A percentile compares a stretch with the other conserved stretches of the same genome.
These are phyloP conservation scores for Rosa rugosa DNA, from an alignment of 306 rosid genomes.

Conservation along the genomic window DNA sequence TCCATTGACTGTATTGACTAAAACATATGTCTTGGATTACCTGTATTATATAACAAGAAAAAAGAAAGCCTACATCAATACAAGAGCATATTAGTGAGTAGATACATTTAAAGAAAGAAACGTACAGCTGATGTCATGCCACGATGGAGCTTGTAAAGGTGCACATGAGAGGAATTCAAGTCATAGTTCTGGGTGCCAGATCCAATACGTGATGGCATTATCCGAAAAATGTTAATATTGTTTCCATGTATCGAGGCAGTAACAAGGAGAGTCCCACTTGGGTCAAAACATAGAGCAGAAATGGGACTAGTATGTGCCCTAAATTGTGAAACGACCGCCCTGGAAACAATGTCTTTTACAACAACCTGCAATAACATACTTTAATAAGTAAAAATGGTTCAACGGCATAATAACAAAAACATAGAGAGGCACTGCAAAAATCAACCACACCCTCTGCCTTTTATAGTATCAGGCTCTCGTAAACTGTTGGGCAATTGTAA, in stretches of 20 bases:
- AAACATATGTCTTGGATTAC: constrained; percentile 92
- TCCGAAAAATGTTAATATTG: constrained; percentile 81
- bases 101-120: constrained; percentile 30
- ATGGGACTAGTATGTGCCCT: constrained; percentile 91
- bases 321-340: constrained; percentile 75
- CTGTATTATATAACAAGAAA: constrained; percentile 44
- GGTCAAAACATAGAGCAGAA: constrained; percentile 86
- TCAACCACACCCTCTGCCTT: constrained; percentile 5
- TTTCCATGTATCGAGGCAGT: constrained; percentile 88
- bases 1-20: constrained; percentile 84
- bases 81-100: constrained; percentile 24
- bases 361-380: constrained; percentile 65
- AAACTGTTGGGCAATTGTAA: constrained; percentile 4
- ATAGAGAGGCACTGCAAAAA: constrained; percentile 2
- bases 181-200: constrained; percentile 61
- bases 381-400: constrained; percentile 11
- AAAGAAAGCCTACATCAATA: constrained; percentile 25
- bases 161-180: constrained; percentile 77
- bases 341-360: constrained; percentile 72
- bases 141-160: constrained; percentile 90
- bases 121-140: constrained; percentile 94
- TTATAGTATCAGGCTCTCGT: background rate
- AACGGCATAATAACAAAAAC: constrained; percentile 7
- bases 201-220: constrained; percentile 73
- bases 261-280: constrained; percentile 88